These are phyloP conservation scores for Trametes meyenii DNA, from an alignment of 768 basidiomycete species.

Conservation along the genomic window DNA sequence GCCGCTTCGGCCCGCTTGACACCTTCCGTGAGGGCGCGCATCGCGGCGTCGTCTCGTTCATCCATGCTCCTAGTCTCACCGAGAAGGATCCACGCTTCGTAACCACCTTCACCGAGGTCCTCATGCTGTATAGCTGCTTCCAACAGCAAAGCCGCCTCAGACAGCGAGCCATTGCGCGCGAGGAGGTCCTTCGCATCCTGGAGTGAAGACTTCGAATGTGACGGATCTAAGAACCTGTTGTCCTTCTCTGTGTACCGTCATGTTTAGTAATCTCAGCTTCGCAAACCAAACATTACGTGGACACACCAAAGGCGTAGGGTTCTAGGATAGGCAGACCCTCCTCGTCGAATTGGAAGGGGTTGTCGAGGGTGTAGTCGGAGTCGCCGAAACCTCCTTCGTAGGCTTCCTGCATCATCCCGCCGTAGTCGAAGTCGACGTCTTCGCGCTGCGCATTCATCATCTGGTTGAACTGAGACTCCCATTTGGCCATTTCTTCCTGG, in stretches of 20 bases:
- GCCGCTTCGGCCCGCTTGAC: constrained; percentile 65
- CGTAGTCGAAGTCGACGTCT: constrained; percentile 59
- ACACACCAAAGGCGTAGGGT: constrained; percentile 78
- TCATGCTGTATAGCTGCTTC: constrained; percentile 90
- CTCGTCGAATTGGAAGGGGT: constrained; percentile 56
- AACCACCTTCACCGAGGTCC: constrained; percentile 78
- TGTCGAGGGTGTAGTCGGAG: constrained; percentile 35
- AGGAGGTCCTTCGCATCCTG: constrained; percentile 77
- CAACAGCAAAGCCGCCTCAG: constrained; percentile 83
- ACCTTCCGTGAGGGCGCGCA: constrained; percentile 78
- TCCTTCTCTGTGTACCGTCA: constrained; percentile 52
- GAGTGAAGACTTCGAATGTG: constrained; percentile 51
- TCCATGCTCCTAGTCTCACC: constrained; percentile 92
- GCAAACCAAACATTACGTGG: neutral
- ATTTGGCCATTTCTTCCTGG: constrained; percentile 68
- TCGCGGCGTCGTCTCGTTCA: constrained; percentile 80
- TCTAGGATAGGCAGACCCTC: constrained; percentile 77
- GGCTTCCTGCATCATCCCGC: constrained; percentile 59
- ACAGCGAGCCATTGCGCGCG: constrained; percentile 79
- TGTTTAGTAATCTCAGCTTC: neutral
- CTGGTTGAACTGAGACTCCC: constrained; percentile 85
- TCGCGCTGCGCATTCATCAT: constrained; percentile 71
- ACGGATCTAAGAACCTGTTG: constrained; percentile 68
- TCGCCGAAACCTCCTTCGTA: constrained; percentile 63
- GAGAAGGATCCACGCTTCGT: constrained; percentile 90